Conservation (phyloP, 495 filamentous ascomycete species). For the Penicillium egyptiacum region DNA sequence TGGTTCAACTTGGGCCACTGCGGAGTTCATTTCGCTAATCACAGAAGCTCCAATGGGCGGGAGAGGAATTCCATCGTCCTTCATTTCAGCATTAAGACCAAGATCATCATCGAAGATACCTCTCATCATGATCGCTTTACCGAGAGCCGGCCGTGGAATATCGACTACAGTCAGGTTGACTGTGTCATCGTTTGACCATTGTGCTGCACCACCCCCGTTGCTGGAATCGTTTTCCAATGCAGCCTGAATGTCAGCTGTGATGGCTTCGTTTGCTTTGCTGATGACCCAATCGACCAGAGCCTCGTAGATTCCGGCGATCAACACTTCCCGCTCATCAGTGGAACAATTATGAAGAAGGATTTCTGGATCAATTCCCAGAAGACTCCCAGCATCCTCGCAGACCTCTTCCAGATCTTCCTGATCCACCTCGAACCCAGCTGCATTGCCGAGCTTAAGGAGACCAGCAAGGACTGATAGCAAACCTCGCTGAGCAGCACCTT, state of each 20-base stretch:
- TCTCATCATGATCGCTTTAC: conserved; percentile 81
- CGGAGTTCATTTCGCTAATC: conserved; percentile 77
- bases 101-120: conserved; percentile 86
- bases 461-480: conserved; percentile 83
- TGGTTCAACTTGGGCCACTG: conserved; percentile 72
- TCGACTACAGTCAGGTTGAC: conserved; percentile 89
- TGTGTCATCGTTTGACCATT: conserved; percentile 71
- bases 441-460: conserved; percentile 87
- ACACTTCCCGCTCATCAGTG: conserved; percentile 75
- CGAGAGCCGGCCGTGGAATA: conserved; percentile 73
- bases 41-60: conserved; percentile 71
- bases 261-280: conserved; percentile 83
- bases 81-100: conserved; percentile 98
- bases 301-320: conserved; percentile 89
- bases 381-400: conserved; percentile 84
- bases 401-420: conserved; percentile 80
- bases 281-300: conserved; percentile 95
- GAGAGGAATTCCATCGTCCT: conserved; percentile 82
- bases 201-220: conserved; percentile 48
- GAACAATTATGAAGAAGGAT: conserved; percentile 74
- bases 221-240: conserved; percentile 65
- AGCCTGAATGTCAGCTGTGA: conserved; percentile 69
- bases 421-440: conserved; percentile 80
- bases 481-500: conserved; percentile 73
- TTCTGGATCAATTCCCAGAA: conserved; percentile 85